Base-by-base conservation (phyloP, 495 filamentous ascomycete genomes). In the Letharia lupina region DNA sequence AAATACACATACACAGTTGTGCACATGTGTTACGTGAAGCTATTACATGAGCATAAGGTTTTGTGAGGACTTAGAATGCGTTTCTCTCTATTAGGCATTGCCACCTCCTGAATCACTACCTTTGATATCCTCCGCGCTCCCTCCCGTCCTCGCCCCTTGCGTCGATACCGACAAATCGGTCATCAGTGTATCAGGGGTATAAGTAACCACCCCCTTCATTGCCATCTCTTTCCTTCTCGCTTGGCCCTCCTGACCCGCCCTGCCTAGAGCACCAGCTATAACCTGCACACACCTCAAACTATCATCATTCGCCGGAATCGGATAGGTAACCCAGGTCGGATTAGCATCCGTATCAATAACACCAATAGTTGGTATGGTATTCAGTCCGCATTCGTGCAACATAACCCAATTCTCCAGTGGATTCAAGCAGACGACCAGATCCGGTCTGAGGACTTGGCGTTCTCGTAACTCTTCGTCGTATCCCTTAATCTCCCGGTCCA, bases 271-370 rank as follows among this genome's bases (percentile, higher is more conserved):
- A 52, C 90, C 90, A 13, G 89, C 89, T 72, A 99, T 91, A 65
- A 98, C 79, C 70, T 86, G 82, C 23, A 91, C 81, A 67, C 87
- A 85, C 28, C 93, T 87, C 69, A 97, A 71, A 84, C 91, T 95
- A 76, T 99, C 94, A 72, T 99, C 94, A 73, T 99, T 99, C 28
- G 91, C 89, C 8, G 94, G 94, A 69, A 99, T 96, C 4, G 91
- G 90, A 75, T 99, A 99, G 10, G 94, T 99, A 41, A 98, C 91
- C 81, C 90, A 91, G 2, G 90, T 91, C 6, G 94, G 91, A 77
- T 99, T 86, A 9, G 89, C 86, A 77, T 99, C 88, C 0, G 94
- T 97, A 79, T 99, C 94, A 61, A 98, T 87, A 52, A 99, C 80
- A 28, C 92, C 94, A 72, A 99, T 91, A 0, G 95, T 99, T 12